Base-by-base conservation (phyloP, 306 rosid species). In the Vigna radiata region DNA sequence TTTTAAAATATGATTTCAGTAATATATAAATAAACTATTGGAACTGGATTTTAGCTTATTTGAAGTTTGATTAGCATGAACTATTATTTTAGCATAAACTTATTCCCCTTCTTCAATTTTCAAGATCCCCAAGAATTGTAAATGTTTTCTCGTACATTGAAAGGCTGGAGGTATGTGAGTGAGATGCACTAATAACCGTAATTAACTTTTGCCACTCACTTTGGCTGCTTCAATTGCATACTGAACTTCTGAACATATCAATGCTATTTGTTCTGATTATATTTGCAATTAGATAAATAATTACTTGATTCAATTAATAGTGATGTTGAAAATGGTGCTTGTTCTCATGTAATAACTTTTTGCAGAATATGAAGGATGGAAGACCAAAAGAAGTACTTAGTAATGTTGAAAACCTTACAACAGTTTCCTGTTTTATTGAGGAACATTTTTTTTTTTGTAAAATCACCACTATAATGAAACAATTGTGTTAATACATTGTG, bases 81-180 rank as follows among this genome's bases (percentile, higher is more conserved):
- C 65, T 12, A 56, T 23, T 8, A 25, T 25, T 29, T 60, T 59
- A 25, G 3, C 27, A 76, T 78, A 79, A 84, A 36, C 87, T 89
- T 36, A 69, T 87, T 77, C 86, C 88, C 33, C 88, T 87, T 70
- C 92, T 91, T 23, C 88, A 81, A 54, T 61, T 82, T 33, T 91
- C 96, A 9, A 76, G 29, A 18, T 86, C 94, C 5, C 92, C 92
- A 46, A 87, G 59, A 70, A 82, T 89, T 81, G 88, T 89, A n/a
- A 87, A 79, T 64, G 86, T 89, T 78, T 76, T 89, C 3, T 75
- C 90, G 15, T 4, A 17, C 36, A 0, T 16, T 15, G 91, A 87
- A n/a, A 50, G 29, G 1, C 53, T 87, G 9, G 27, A 79, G 86
- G 89, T 86, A 88, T 65, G 54, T 72, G 71, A 60, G 1, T 21